These are phyloP conservation scores for Candida silvatica DNA, from an alignment of 805 yeast species.

Conservation along the genomic window DNA sequence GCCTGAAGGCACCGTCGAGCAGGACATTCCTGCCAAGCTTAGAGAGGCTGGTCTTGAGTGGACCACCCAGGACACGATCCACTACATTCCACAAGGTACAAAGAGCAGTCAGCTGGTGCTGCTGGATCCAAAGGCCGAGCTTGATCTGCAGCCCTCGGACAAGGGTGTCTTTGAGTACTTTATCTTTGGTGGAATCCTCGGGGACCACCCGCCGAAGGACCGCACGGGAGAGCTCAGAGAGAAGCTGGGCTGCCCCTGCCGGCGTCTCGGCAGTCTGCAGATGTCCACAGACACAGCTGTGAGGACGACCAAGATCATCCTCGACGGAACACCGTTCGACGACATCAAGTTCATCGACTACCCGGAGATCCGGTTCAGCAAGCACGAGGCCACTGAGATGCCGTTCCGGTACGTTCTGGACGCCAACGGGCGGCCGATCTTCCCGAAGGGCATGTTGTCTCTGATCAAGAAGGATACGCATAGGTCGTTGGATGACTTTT, in stretches of 20 bases:
- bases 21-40: constrained; percentile 56
- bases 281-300: constrained; percentile 99
- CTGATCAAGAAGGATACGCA: constrained; percentile 81
- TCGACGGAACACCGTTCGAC: constrained; percentile 55
- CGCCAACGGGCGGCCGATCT: constrained; percentile 56
- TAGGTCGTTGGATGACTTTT: constrained; percentile 68
- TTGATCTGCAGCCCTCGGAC: constrained; percentile 70
- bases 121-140: constrained; percentile 79
- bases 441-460: constrained; percentile 88
- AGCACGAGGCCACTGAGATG: constrained; percentile 93
- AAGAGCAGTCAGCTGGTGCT: constrained; percentile 52
- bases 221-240: constrained; percentile 82
- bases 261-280: constrained; percentile 79
- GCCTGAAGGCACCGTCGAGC: constrained; percentile 50
- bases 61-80: constrained; percentile 67
- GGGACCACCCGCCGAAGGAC: constrained; percentile 90
- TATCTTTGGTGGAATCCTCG: constrained; percentile 93
- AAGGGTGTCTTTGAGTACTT: constrained; percentile 65
- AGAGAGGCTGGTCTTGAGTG: constrained; percentile 61
- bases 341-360: constrained; percentile 81
- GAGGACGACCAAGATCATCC: constrained; percentile 76
- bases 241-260: constrained; percentile 78
- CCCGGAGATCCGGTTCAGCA: constrained; percentile 85
- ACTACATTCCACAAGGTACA: constrained; percentile 38
- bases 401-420: constrained; percentile 87